Base-by-base conservation (phyloP, 306 rosid species). In the Hylodesmum podocarpum region DNA sequence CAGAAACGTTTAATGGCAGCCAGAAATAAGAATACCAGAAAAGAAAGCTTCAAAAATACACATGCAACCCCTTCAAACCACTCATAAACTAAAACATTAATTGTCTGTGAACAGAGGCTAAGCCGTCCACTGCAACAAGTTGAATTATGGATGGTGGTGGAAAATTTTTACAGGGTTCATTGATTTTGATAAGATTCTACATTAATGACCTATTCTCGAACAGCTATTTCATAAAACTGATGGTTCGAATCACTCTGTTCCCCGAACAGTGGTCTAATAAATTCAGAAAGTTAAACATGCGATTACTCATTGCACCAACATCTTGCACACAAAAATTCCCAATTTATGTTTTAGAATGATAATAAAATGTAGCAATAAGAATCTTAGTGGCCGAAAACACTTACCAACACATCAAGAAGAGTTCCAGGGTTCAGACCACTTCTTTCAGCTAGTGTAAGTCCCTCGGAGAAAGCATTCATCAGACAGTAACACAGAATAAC, bases 381-480 rank as follows among this genome's bases (percentile, higher is more conserved):
- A 66, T 16, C 34, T 8, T 47, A 66, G 33, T 43, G 50, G 62
- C 70, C 43, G 21, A 49, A 22, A 58, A 55, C 66, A 80, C 85
- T 81, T 76, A 92, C 97, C 89, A 92, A 73, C 40, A 90, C 96
- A 61, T 92, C 93, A 62, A 90, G 97, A 88, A 90, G 90, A 46
- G 86, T 89, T 47, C 33, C n/a, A 54, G 93, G 90, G 72, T 75
- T 79, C 83, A 92, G 85, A 44, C 96, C 96, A 87, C 93, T 88
- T 85, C 63, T 88, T 46, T 78, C 87, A 28, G 93, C 91, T 64
- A 90, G 86, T 53, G 83, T 84, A 75, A 92, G 87, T 66, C 97
- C 97, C 82, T 92, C 97, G 6, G 97, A 87, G 79, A 92, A 90
- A 70, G 97, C 96, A 90, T 90, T 90, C 89, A 92, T 90, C 93